These are phyloP conservation scores for Sanguinoderma infundibulare DNA, from an alignment of 1,284 basidiomycete species.

Conservation along the genomic window DNA sequence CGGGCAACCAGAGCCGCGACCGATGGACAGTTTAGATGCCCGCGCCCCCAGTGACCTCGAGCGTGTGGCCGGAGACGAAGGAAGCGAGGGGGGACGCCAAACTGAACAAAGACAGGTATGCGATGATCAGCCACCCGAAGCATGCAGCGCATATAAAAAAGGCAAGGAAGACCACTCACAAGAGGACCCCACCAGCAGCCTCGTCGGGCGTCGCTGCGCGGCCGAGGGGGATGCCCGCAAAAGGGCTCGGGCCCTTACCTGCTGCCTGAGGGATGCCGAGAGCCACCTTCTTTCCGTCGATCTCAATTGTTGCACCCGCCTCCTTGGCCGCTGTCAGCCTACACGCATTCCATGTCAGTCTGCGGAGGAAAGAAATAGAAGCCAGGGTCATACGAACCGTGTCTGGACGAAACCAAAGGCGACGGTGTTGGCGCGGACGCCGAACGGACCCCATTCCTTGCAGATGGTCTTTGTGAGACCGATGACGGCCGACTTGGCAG, in stretches of 20 bases:
- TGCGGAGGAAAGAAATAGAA: neutral
- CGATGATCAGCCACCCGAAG: conserved; percentile 8
- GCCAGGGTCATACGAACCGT: conserved; percentile 44
- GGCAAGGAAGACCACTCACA: conserved; percentile 52
- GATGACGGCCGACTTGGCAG: conserved; percentile 77
- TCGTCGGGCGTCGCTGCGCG: conserved; percentile 79
- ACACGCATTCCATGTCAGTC: neutral
- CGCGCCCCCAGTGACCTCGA: conserved; percentile 80
- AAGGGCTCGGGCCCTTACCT: conserved; percentile 35
- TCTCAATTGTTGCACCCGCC: conserved; percentile 74
- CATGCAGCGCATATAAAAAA: neutral
- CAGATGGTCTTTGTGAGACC: conserved; percentile 86
- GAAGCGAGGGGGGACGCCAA: conserved; percentile 78
- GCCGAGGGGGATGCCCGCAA: conserved; percentile 70
- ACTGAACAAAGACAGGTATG: conserved; percentile 41
- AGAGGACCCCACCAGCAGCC: conserved; percentile 73
- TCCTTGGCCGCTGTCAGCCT: conserved; percentile 64
- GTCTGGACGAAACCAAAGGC: conserved; percentile 82
- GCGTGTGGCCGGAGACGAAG: conserved; percentile 82
- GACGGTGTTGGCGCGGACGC: conserved; percentile 81
- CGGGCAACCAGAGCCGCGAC: neutral
- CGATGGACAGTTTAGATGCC: conserved; percentile 53
- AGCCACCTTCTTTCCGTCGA: conserved; percentile 83
- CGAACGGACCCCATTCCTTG: conserved; percentile 87
- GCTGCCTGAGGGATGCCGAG: conserved; percentile 70